Conservation (phyloP, 371 early-diverging fungal species). For the Rhizopus sp. region DNA sequence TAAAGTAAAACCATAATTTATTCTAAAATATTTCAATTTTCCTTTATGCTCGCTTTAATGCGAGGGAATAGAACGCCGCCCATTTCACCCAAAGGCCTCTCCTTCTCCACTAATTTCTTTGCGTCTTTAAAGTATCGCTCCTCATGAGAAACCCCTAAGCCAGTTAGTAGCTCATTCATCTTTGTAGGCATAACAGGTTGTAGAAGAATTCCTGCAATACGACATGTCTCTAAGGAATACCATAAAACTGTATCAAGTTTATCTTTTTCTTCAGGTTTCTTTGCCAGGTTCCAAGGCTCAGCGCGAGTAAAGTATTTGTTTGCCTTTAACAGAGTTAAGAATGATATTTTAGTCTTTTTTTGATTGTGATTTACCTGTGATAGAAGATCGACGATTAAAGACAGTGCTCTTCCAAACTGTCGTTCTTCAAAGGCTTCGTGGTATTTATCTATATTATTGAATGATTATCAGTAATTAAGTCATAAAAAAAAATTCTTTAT, state of each 20-base stretch:
- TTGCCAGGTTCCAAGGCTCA: constrained; percentile 83
- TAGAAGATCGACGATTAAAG: constrained; percentile 56
- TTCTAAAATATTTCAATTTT: too few relatives aligned
- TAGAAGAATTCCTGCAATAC: constrained; percentile 75
- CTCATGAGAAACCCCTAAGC: constrained; percentile 50
- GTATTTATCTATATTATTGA: constrained; percentile 23
- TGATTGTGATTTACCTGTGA: constrained; percentile 46
- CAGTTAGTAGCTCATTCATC: constrained; percentile 62
- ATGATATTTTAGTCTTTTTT: not conserved
- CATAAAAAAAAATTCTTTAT: constrained; percentile 13
- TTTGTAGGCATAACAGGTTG: constrained; percentile 91
- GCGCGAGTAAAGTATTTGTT: constrained; percentile 74
- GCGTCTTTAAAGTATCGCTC: constrained; percentile 59
- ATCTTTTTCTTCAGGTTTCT: constrained; percentile 38
- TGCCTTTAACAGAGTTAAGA: constrained; percentile 35
- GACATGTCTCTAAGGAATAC: constrained; percentile 74
- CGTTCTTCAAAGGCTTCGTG: constrained; percentile 41
- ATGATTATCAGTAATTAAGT: not conserved
- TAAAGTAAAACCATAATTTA: too few relatives aligned
- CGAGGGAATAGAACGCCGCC: constrained; percentile 25
- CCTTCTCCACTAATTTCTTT: constrained; percentile 17
- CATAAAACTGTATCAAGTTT: constrained; percentile 68
- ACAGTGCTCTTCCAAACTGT: constrained; percentile 57
- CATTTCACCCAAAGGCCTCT: constrained; percentile 18
- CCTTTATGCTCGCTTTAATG: too few relatives aligned